Conservation (phyloP, 192 early-diverging fungal genomes). For the Geranomyces variabilis region DNA sequence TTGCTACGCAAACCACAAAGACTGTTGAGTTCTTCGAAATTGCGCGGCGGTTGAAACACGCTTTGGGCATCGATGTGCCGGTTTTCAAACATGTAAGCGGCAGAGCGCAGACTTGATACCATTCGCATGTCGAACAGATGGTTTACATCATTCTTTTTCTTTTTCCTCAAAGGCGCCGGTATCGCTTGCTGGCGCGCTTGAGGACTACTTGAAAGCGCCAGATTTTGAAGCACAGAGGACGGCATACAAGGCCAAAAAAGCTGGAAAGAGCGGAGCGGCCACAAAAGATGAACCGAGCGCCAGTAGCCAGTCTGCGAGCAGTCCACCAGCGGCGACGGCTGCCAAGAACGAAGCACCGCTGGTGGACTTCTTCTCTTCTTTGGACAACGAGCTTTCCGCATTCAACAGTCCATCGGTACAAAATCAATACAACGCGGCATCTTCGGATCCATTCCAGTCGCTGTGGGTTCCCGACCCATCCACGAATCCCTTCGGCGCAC, state of each 20-base stretch:
- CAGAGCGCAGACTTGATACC: not conserved
- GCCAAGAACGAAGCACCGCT: not conserved
- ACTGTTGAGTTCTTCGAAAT: slow-evolving; percentile 71
- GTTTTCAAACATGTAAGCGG: slow-evolving; percentile 70
- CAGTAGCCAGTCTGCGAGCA: not conserved
- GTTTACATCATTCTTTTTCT: not conserved
- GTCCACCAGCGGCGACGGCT: slow-evolving; percentile 10
- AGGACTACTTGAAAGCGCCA: slow-evolving; percentile 69
- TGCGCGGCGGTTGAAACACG: slow-evolving; percentile 60
- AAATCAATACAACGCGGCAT: slow-evolving; percentile 25
- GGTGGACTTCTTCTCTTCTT: slow-evolving; percentile 51
- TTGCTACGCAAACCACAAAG: slow-evolving; percentile 71
- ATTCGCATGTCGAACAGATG: not conserved
- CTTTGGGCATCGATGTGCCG: slow-evolving; percentile 69
- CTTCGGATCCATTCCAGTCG: slow-evolving; percentile 30
- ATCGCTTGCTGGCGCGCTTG: slow-evolving; percentile 64
- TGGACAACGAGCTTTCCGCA: slow-evolving; percentile 44
- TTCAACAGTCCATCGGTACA: slow-evolving; percentile 41
- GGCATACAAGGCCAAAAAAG: slow-evolving; percentile 52
- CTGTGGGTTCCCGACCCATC: slow-evolving; percentile 10
- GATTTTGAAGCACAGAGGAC: slow-evolving; percentile 69
- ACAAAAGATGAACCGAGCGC: too few relatives aligned
- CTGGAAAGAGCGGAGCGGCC: not conserved
- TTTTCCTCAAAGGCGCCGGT: slow-evolving; percentile 56
- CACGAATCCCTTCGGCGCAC: slow-evolving; percentile 26